phyloP scores from a whole-genome alignment of 306 rosid species.

The Inga oerstediana region DNA sequence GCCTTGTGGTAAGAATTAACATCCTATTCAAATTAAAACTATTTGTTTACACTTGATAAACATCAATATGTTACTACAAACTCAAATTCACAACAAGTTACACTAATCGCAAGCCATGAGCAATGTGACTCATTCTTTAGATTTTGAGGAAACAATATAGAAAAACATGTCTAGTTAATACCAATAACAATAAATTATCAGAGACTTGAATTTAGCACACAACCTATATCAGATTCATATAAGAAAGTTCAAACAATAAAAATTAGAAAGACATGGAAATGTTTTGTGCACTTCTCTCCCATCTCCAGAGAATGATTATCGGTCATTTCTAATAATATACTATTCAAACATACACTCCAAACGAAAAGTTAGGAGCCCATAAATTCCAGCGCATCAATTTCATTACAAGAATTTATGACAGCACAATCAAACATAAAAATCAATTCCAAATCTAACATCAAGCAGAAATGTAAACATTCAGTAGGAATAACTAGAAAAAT shows the following conservation, averaged over 20 bases:
- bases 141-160: neutral
- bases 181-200: neutral
- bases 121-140: neutral
- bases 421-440: neutral
- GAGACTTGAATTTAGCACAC: neutral
- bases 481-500: slow-evolving; percentile 2
- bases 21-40: neutral
- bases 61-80: neutral
- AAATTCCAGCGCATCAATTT: neutral
- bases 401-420: neutral
- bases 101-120: neutral
- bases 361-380: neutral
- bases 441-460: neutral
- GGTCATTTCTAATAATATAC: neutral
- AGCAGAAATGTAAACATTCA: neutral
- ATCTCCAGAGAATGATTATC: neutral
- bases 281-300: neutral
- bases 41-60: neutral
- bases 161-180: neutral
- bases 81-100: neutral
- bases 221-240: neutral
- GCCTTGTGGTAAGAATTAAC: neutral
- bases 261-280: neutral
- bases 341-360: neutral
- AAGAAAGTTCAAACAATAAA: neutral